Base-by-base conservation (phyloP, 306 rosid genomes). In the Cucumis hystrix region DNA sequence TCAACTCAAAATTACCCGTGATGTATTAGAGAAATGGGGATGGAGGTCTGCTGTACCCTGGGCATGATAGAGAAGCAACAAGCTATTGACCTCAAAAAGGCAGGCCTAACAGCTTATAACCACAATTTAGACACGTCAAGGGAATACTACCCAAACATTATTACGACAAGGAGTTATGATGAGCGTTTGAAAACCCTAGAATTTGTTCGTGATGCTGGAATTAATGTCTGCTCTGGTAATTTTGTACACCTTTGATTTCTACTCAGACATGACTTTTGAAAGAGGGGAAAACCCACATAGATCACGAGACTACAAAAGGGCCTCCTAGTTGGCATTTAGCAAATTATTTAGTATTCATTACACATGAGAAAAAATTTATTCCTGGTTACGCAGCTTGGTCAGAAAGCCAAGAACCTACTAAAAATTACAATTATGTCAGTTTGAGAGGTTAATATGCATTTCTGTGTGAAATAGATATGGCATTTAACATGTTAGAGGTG, bases 11-110 rank as follows among this genome's bases (percentile, higher is more conserved):
- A 6, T 69, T 41, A 20, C 80, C 76, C 82, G 45, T 71, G 41
- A 67, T 71, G 30, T 82, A 77, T 62, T 80, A 95, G 98, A 92
- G 86, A 63, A 10, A 89, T 95, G 97, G 98, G 97, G 75, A 92
- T 92, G 98, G 97, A 95, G 84, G 98, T 95, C 17, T 95, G 98
- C 88, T 95, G 98, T 87, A 95, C 98, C 74, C 86, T 95, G 83
- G 98, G 98, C 76, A 95, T 95, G 98, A 77, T 95, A 58, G 98
- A 95, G 91, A 85, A 90, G 80, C 91, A 95, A 82, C 98, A 95
- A 78, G 98, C 98, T 57, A 58, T 71, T 43, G 92, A 92, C 79
- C 98, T 95, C 74, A 95, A 92, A 81, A 87, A 89, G 81, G 98
- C 98, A 0, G 97, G 97, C 82, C 96, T 95, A 74, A 95, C 98